Evolutionary conservation across 768 basidiomycete species (phyloP), one percentile per base, ranked within the genome.

Genomic region (Trametes meyenii): DNA sequence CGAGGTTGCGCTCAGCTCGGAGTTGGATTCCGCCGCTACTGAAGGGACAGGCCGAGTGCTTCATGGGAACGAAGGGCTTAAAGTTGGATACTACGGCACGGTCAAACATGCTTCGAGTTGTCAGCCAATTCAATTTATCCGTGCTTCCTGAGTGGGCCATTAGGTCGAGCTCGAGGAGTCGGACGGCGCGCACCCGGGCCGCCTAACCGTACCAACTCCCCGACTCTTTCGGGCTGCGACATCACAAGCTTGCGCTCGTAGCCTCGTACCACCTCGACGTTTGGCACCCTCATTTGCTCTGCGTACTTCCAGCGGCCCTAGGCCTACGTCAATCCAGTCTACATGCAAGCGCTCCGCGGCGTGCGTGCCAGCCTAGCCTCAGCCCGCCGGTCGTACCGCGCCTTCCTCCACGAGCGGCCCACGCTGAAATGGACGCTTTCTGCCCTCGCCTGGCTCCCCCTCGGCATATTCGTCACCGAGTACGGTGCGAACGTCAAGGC

Each of bases 391-490:
- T 42, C 49, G n/a, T 50, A 14, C 21, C 49, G 49, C 5, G 49
- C 40, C 29, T 50, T 51, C 50, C 40, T 56, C 48, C 29, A 50
- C 26, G 21, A 46, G 24, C 49, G 55, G 36, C 61, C 61, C 29
- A 58, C 62, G 38, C 49, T 68, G 11, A 52, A 50, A 12, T 63
- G 68, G 51, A 53, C 68, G 35, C 54, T 68, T 60, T 68, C 74
- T 12, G 63, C 77, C 12, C 58, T 88, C 14, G 84, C 84, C 69
- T 89, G 88, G 87, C 71, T 83, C 7, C 88, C 88, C 10, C 72
- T 81, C 24, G 77, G 74, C 0, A 50, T 85, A 8, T 79, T 80
- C 46, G 73, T 86, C 29, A 76, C 78, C 0, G 73, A 82, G 52
- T 79, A 84, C 60, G 78, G 80, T 66, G 85, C 78, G 67, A 77